A percentile compares a stretch with the other conserved stretches of the same genome.
phyloP scores from a whole-genome alignment of 495 filamentous ascomycete species.

The Pyronema domesticum region DNA sequence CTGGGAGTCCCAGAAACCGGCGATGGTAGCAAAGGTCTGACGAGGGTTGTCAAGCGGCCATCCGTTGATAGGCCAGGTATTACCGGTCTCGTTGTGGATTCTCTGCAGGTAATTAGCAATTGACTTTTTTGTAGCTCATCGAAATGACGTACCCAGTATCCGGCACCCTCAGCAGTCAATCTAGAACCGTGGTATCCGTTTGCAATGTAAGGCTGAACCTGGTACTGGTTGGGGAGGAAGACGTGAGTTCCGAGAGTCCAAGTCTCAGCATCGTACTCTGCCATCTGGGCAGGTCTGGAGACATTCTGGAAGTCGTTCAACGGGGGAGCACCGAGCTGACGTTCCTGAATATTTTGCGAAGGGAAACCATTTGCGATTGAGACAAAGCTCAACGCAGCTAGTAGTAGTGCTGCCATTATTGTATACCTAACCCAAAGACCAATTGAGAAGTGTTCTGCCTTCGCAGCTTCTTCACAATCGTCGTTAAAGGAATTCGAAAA shows the following conservation, averaged over 20 bases:
- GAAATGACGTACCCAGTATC: constrained; percentile 28
- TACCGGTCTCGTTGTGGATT: constrained; percentile 30
- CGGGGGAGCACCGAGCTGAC: constrained; percentile 14
- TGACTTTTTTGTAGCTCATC: background rate
- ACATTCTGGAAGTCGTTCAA: constrained; percentile 14
- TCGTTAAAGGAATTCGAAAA: background rate
- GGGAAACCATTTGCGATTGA: background rate
- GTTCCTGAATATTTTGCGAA: background rate
- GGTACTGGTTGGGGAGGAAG: constrained; percentile 44
- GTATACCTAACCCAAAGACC: background rate
- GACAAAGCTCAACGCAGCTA: background rate
- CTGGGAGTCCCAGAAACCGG: constrained; percentile 55
- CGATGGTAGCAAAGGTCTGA: constrained; percentile 55
- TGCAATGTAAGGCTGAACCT: constrained; percentile 45
- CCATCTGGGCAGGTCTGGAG: constrained; percentile 13
- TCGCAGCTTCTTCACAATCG: constrained; percentile 1
- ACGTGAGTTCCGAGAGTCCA: constrained; percentile 42
- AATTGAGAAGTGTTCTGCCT: background rate
- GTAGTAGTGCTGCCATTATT: background rate
- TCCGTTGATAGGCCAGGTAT: constrained; percentile 42
- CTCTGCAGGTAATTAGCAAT: constrained; percentile 38
- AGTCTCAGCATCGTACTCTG: constrained; percentile 24
- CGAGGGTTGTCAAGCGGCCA: constrained; percentile 55
- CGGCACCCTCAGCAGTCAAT: constrained; percentile 36
- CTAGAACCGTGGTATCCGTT: constrained; percentile 45